A percentile compares a stretch with the other conserved stretches of the same genome.
Conservation (phyloP, 2,329 filamentous ascomycete genomes). For the Leptographium galeiforme region DNA sequence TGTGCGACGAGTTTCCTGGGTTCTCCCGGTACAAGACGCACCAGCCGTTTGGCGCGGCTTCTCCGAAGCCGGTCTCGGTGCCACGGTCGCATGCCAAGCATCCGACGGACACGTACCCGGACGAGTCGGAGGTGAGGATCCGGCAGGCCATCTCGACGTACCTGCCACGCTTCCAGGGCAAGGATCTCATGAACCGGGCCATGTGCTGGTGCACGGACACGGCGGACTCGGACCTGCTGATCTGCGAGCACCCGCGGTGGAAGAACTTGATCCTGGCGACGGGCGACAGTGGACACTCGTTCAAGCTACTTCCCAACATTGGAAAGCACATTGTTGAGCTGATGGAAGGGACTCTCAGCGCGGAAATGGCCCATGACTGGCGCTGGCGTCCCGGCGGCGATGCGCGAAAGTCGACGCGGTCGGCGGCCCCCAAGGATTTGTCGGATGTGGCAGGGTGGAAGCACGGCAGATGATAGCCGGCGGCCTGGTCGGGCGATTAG, state of each 20-base stretch:
- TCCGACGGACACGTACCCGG: constrained; percentile 22
- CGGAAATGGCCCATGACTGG: background rate
- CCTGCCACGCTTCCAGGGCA: constrained; percentile 1
- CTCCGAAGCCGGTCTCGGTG: constrained; percentile 17
- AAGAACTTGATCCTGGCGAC: constrained; percentile 37
- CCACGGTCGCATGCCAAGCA: constrained; percentile 23
- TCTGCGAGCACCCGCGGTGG: constrained; percentile 24
- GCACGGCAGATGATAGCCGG: background rate
- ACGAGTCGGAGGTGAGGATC: constrained; percentile 15
- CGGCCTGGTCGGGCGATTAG: too few relatives aligned
- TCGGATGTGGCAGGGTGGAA: constrained; percentile 1
- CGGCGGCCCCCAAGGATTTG: background rate
- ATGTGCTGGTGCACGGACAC: constrained; percentile 7
- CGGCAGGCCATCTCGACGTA: constrained; percentile 2
- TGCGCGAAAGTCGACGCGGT: constrained; percentile 1
- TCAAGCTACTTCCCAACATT: constrained; percentile 3
- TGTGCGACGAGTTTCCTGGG: constrained; percentile 26
- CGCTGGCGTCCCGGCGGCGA: constrained; percentile 4
- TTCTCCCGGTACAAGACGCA: constrained; percentile 22
- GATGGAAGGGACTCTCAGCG: background rate
- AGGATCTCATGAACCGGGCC: constrained; percentile 1
- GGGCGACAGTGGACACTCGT: constrained; percentile 37
- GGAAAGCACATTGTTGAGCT: constrained; percentile 4
- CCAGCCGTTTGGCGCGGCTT: constrained; percentile 20
- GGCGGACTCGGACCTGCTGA: constrained; percentile 12